These are phyloP conservation scores for Chlamydomonas sp. DNA, from an alignment of 139 green algal genomes.

Conservation along the genomic window DNA sequence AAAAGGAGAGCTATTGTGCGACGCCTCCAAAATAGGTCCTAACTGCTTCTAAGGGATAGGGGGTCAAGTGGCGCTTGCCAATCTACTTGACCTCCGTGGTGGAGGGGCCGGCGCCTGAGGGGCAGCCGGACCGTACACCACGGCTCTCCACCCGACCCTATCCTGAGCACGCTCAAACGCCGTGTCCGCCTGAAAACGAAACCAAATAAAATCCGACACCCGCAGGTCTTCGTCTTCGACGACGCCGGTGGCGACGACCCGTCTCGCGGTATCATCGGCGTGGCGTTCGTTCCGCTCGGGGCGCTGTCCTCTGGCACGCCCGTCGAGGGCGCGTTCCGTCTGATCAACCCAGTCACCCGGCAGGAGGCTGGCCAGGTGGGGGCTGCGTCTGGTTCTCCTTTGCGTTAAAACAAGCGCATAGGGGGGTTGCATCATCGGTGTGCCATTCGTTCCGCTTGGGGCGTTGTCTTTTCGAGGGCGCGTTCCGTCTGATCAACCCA, in stretches of 20 bases:
- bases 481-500: constrained; percentile 26
- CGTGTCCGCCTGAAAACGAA: not conserved
- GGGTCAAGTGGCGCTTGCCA: no score
- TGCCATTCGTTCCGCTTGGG: not conserved
- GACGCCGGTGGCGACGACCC: constrained; percentile 32
- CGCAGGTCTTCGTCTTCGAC: constrained; percentile 41
- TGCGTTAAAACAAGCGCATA: no score
- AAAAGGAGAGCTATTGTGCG: no score
- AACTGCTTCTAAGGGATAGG: no score
- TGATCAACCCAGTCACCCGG: constrained; percentile 27
- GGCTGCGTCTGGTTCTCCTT: not conserved
- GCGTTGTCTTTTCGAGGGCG: not conserved
- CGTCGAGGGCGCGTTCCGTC: constrained; percentile 34
- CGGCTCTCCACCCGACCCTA: no score
- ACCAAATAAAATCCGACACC: not conserved
- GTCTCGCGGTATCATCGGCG: constrained; percentile 26
- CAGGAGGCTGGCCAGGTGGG: constrained; percentile 17
- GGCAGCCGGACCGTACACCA: no score
- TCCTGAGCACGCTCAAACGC: no score
- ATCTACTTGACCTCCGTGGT: no score
- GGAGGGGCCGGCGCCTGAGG: no score
- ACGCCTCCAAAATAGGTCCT: no score
- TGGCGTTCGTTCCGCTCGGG: constrained; percentile 28
- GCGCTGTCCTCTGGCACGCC: constrained; percentile 25
- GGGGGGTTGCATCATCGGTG: not conserved